Conservation (phyloP, 1,139 yeast genomes). For the Hansenula lynferdii region DNA sequence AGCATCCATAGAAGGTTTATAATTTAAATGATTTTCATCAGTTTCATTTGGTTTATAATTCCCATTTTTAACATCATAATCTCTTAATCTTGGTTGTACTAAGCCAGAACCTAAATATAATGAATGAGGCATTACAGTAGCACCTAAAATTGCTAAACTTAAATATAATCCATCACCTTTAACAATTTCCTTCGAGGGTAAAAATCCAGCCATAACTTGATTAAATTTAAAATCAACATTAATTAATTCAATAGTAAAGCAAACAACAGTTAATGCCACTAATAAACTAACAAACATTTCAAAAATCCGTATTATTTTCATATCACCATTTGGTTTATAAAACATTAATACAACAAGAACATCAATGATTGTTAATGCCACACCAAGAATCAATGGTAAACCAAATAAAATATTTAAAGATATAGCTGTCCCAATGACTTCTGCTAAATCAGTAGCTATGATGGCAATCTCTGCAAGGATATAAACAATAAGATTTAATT, state of each 20-base stretch:
- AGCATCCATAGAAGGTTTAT: conserved; percentile 64
- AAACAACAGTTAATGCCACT: conserved; percentile 59
- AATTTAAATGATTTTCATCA: conserved; percentile 30
- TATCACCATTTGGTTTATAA: conserved; percentile 65
- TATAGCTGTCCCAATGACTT: conserved; percentile 79
- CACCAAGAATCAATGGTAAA: conserved; percentile 64
- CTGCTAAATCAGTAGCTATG: conserved; percentile 78
- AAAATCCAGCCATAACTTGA: conserved; percentile 47
- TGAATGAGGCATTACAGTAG: conserved; percentile 84
- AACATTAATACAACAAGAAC: conserved; percentile 65
- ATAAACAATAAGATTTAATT: conserved; percentile 53
- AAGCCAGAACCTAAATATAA: conserved; percentile 70
- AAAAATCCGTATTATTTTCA: conserved; percentile 61
- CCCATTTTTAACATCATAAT: conserved; percentile 52
- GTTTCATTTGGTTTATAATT: conserved; percentile 28
- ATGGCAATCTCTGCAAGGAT: conserved; percentile 69
- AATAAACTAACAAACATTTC: conserved; percentile 60
- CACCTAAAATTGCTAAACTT: conserved; percentile 72
- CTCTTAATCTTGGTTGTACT: conserved; percentile 69
- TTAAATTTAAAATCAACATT: conserved; percentile 39
- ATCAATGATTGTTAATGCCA: conserved; percentile 65
- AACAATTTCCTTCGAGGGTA: conserved; percentile 52
- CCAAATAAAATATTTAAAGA: conserved; percentile 64
- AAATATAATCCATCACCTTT: conserved; percentile 59
- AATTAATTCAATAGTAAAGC: conserved; percentile 58